Conservation (phyloP, 2,329 filamentous ascomycete species). For the Tolypocladium paradoxum region DNA sequence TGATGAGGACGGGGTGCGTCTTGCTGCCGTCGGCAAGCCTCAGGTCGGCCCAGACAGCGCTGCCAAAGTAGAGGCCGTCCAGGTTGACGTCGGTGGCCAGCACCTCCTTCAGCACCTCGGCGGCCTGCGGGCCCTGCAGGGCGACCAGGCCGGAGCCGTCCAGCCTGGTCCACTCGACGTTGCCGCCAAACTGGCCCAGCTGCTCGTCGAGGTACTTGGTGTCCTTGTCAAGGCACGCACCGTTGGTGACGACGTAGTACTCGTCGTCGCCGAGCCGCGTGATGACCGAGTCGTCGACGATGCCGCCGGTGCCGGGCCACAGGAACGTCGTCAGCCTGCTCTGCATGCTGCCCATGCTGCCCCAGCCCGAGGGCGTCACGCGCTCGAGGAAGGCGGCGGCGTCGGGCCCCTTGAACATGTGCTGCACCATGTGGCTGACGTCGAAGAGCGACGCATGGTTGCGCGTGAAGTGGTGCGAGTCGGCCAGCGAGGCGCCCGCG, state of each 20-base stretch:
- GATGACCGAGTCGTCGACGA: conserved; percentile 89
- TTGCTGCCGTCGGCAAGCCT: conserved; percentile 41
- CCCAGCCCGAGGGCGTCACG: conserved; percentile 68
- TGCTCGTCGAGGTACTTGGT: conserved; percentile 63
- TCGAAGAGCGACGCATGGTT: conserved; percentile 86
- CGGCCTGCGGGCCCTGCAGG: conserved; percentile 74
- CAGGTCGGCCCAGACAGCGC: conserved; percentile 55
- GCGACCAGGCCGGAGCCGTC: conserved; percentile 71
- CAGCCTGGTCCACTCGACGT: conserved; percentile 57
- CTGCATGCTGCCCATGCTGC: conserved; percentile 51
- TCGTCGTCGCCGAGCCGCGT: conserved; percentile 62
- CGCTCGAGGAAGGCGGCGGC: conserved; percentile 73
- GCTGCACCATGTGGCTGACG: conserved; percentile 94
- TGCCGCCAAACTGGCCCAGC: conserved; percentile 46
- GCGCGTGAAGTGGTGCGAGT: conserved; percentile 85
- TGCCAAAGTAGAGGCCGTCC: conserved; percentile 70
- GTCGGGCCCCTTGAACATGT: conserved; percentile 70
- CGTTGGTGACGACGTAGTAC: conserved; percentile 95
- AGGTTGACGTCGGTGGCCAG: conserved; percentile 49
- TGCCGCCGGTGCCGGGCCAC: conserved; percentile 71
- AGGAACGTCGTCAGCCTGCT: conserved; percentile 80
- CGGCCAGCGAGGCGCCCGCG: conserved; percentile 60
- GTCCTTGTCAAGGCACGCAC: conserved; percentile 84
- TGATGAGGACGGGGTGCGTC: conserved; percentile 48
- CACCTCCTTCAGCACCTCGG: conserved; percentile 54